Evolutionary conservation across 495 filamentous ascomycete species (phyloP).

Genomic region (Clavariopsis aquatica): DNA sequence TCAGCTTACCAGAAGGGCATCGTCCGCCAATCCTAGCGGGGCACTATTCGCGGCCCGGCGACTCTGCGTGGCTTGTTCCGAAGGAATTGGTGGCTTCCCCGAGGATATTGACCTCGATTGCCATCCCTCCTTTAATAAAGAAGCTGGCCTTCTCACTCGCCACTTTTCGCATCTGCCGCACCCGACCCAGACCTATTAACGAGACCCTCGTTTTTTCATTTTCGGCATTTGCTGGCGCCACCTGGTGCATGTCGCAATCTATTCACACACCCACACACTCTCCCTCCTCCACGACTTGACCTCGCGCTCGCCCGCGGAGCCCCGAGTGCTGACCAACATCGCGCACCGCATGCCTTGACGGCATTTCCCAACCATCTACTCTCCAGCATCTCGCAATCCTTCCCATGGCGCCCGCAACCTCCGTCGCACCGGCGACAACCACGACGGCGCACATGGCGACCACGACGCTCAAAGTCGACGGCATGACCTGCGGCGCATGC

Average conservation of each 20-base stretch:
- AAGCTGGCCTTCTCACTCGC: constrained; percentile 24
- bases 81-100: background rate
- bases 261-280: background rate
- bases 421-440: constrained; percentile 6
- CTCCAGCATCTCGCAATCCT: background rate
- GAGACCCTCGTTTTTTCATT: background rate
- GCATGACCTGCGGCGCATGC: constrained; percentile 95
- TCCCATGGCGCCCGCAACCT: background rate
- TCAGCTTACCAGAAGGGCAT: background rate
- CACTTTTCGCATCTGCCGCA: constrained; percentile 5
- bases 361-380: background rate
- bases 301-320: background rate
- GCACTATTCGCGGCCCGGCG: background rate
- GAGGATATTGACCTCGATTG: constrained; percentile 18
- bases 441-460: constrained; percentile 69
- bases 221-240: constrained; percentile 7
- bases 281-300: background rate
- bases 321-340: background rate
- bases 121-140: constrained; percentile 12
- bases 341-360: background rate
- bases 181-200: background rate
- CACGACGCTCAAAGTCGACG: constrained; percentile 84
- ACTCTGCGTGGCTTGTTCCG: constrained; percentile 9
- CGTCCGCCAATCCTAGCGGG: background rate
- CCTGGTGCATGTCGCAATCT: constrained; percentile 4